A percentile compares a stretch with the other conserved stretches of the same genome.
These are phyloP conservation scores for Rhytidhysteron rufulum DNA, from an alignment of 2,329 filamentous ascomycete genomes.

Conservation along the genomic window DNA sequence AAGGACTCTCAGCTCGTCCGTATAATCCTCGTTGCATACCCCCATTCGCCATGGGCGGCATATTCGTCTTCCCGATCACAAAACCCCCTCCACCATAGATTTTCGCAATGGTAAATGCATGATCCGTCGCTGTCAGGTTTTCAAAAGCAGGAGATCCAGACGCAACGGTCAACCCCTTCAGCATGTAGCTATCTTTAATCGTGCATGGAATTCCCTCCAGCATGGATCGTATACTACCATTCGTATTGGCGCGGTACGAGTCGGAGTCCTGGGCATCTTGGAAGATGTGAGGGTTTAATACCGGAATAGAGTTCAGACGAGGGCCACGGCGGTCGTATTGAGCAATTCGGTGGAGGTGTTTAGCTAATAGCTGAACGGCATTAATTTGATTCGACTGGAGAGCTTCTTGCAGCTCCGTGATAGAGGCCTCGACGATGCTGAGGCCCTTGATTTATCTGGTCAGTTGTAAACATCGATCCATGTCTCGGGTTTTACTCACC, in stretches of 20 bases:
- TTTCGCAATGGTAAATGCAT: conserved; percentile 49
- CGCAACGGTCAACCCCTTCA: conserved; percentile 48
- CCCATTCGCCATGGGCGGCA: conserved; percentile 58
- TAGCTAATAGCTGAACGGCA: conserved; percentile 42
- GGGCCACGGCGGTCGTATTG: conserved; percentile 40
- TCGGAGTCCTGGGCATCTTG: conserved; percentile 44
- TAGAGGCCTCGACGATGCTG: conserved; percentile 41
- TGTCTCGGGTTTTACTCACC: no score
- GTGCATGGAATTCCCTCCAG: conserved; percentile 55
- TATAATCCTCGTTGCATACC: conserved; percentile 57
- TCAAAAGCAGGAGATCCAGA: conserved; percentile 53
- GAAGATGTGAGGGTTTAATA: conserved; percentile 42
- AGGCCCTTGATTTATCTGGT: no score
- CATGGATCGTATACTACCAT: conserved; percentile 27
- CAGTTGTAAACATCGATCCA: no score
- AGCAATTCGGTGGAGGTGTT: conserved; percentile 43
- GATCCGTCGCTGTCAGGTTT: conserved; percentile 47
- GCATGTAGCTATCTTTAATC: conserved; percentile 53
- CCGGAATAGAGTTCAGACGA: conserved; percentile 44
- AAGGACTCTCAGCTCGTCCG: conserved; percentile 55
- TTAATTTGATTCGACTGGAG: conserved; percentile 35
- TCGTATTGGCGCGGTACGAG: conserved; percentile 32
- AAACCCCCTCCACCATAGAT: conserved; percentile 50
- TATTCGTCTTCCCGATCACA: conserved; percentile 55
- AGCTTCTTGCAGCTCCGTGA: conserved; percentile 39